Evolutionary conservation across 2,329 filamentous ascomycete genomes (phyloP).

Genomic region (Ascosphaera apis): DNA sequence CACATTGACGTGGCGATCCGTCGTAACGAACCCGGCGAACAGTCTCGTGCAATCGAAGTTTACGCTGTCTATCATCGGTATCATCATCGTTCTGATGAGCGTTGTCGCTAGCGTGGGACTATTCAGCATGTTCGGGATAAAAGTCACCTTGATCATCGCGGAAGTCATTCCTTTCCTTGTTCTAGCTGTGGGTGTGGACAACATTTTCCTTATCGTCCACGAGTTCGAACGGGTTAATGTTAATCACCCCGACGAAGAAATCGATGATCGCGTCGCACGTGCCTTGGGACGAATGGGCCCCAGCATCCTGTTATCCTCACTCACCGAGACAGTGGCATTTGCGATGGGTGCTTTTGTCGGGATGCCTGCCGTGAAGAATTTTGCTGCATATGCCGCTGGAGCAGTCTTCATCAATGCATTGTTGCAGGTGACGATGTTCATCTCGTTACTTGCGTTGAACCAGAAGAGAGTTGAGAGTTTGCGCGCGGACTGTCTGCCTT

Average conservation of each 20-base stretch:
- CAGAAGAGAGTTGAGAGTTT: constrained; percentile 74
- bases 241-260: constrained; percentile 68
- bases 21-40: constrained; percentile 61
- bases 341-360: constrained; percentile 79
- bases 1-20: constrained; percentile 50
- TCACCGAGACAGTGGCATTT: constrained; percentile 85
- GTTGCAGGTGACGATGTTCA: constrained; percentile 93
- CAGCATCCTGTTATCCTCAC: constrained; percentile 84
- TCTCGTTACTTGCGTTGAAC: constrained; percentile 76
- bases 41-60: constrained; percentile 92
- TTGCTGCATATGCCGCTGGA: constrained; percentile 86
- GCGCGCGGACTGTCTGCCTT: constrained; percentile 81
- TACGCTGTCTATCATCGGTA: constrained; percentile 78
- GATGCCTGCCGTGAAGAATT: constrained; percentile 96
- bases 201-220: constrained; percentile 96
- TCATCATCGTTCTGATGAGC: constrained; percentile 90
- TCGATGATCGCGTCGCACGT: constrained; percentile 66
- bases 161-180: constrained; percentile 98
- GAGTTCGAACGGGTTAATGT: constrained; percentile 91
- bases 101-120: constrained; percentile 86
- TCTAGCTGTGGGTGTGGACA: constrained; percentile 88
- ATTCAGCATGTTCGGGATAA: constrained; percentile 77
- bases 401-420: constrained; percentile 93
- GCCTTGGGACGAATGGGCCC: constrained; percentile 92
- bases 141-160: constrained; percentile 90